Evolutionary conservation across 2,329 filamentous ascomycete species (phyloP), one percentile per base, ranked within the genome.

Genomic region (Pyricularia sp.): DNA sequence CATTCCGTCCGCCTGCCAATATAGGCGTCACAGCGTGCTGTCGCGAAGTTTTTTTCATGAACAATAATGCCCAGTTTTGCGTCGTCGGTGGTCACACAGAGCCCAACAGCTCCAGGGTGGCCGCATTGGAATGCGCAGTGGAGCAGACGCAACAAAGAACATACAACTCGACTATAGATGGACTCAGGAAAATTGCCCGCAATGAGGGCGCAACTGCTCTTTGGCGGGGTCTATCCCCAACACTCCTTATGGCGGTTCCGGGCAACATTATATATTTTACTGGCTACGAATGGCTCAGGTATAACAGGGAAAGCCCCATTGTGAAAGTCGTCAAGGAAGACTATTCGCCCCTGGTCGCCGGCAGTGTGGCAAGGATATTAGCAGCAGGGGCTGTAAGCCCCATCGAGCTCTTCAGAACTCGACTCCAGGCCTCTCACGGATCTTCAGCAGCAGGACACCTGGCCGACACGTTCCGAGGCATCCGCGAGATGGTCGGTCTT

Each of bases 221-320:
- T 44, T 99, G 94, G 93, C 85, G 94, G 67, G 94, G 94, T 0
- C 79, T 99, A 5, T 96, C 90, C n/a, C 93, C 94, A 0, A 99
- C 94, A 0, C 79, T 99, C 26, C 83, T 92, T 68, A 99, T 99
- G 94, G 88, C 92, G 0, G 84, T 99, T 6, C 94, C 94, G 0
- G 91, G 88, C 30, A 99, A 99, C 74, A 94, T 99, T 69, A 97
- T 99, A 69, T 99, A 99, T 77, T 97, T 97, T 72, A 96, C 94
- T 13, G 94, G 94, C 53, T 99, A 99, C 76, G 94, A 99, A 73
- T 97, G 92, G 89, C 75, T 99, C 66, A 87, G 94, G 44, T 89
- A 83, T 68, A 89, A 90, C 70, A 78, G 80, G 1, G 78, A 78
- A 57, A 96, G 90, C 69, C 93, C 92, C 0, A 83, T 97, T 67